phyloP scores from a whole-genome alignment of 2,329 filamentous ascomycete species.

The Blastomyces emzantsi region DNA sequence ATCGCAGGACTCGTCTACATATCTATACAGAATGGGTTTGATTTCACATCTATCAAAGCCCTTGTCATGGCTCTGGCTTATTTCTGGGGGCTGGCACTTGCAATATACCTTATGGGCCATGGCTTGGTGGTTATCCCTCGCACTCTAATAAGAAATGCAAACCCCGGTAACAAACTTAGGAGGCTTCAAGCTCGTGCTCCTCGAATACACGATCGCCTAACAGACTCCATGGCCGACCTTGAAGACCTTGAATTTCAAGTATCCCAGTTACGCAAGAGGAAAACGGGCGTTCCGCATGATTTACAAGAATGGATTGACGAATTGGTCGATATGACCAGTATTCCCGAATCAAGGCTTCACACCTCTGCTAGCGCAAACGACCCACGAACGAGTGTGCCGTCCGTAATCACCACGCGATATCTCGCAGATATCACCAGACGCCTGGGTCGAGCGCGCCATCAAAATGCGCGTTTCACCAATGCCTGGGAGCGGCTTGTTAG shows the following conservation, averaged over 20 bases:
- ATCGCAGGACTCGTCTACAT: conserved; percentile 72
- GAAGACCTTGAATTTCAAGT: conserved; percentile 78
- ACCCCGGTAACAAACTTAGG: conserved; percentile 62
- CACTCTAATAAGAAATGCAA: conserved; percentile 68
- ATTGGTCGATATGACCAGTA: conserved; percentile 63
- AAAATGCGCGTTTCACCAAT: conserved; percentile 69
- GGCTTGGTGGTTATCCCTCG: conserved; percentile 86
- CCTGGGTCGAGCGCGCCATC: conserved; percentile 71
- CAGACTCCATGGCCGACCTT: conserved; percentile 69
- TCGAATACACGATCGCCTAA: conserved; percentile 73
- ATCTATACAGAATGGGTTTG: conserved; percentile 65
- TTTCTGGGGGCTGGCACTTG: conserved; percentile 81
- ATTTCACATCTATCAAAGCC: conserved; percentile 64
- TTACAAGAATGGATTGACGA: conserved; percentile 97
- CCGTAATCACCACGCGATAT: conserved; percentile 86
- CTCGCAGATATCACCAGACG: conserved; percentile 80
- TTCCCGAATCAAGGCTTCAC: conserved; percentile 50
- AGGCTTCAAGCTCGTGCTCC: conserved; percentile 72
- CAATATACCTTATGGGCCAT: conserved; percentile 97
- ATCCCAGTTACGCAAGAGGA: conserved; percentile 66
- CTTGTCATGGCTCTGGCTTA: conserved; percentile 91
- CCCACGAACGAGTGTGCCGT: conserved; percentile 50
- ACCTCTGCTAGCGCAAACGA: conserved; percentile 30
- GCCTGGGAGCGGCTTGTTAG: conserved; percentile 77
- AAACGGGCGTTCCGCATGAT: conserved; percentile 63